Base-by-base conservation (phyloP, 345 rosid species). In the Moricandia moricandioides region DNA sequence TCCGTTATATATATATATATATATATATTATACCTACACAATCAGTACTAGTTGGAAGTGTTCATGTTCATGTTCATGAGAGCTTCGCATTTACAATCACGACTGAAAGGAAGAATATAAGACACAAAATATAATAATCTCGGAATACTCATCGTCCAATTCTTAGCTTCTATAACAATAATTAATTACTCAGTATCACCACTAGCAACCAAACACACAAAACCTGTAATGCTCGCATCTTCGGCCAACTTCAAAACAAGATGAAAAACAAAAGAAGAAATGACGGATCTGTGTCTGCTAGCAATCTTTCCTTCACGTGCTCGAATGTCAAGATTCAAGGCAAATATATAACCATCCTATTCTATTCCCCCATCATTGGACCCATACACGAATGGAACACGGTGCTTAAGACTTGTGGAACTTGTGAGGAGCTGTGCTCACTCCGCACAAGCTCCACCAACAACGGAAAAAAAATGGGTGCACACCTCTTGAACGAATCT, bases 341-440 rank as follows among this genome's bases (percentile, higher is more conserved):
- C 24, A 21, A 47, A 18, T 43, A 47, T 31, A 7, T 17, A 62
- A 52, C 21, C 51, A 55, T 33, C 59, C 59, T 69, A 62, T 54
- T 76, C 65, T 76, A 76, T 55, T 76, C 71, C 55, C 10, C 70
- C 49, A 63, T 62, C 74, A 88, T 78, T 62, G 94, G 88, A 47
- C 87, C 92, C 84, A 91, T 88, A 86, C 96, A 90, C 72, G 90
- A 81, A 54, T 67, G 78, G 83, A 91, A 89, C 73, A 91, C 80
- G 71, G 84, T 80, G 76, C 89, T 83, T 33, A 94, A 80, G 67
- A 86, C 79, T 62, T n/a, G 73, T 81, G 86, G 91, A 62, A 89
- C 89, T 80, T 93, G 92, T 64, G 87, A 83, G 0, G 98, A 91
- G 85, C 89, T 79, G 74, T 93, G 97, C 87, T 91, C 98, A 56